Base-by-base conservation (phyloP, 1,284 basidiomycete species). In the Phellopilus nigrolimitatus region DNA sequence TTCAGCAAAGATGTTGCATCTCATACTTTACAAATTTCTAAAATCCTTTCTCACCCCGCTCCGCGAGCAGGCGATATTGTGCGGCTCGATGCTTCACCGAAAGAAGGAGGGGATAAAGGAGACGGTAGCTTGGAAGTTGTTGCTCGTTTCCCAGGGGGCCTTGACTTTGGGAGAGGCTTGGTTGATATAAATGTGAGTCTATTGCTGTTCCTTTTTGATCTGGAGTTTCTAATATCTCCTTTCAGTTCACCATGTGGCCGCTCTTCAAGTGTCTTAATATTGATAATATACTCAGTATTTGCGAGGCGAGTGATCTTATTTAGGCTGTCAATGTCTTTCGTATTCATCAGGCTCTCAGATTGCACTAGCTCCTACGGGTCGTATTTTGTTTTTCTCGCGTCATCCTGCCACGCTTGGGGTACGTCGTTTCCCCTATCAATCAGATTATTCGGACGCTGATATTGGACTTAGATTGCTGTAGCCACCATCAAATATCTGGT, bases 241-340 rank as follows among this genome's bases (percentile, higher is more conserved):
- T 49, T 15, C 9, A 40, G 62, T 95, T 95, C 64, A 92, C 93
- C 43, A 91, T 97, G 82, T 98, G 94, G 93, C 95, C 95, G 0
- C 66, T 98, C 49, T 97, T 98, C 79, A 91, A 95, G 66, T 89
- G 88, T 57, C 70, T 98, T 53, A 94, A 94, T 61, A 80, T 97
- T 53, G 95, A 97, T 66, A 94, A 97, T 63, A 89, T 98, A 56
- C 70, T 98, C 53, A 94, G 90, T 22, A 88, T 93, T 53, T 92
- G 92, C 64, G 95, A 98, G 78, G 89, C 88, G 59, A 38, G 74
- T 57, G 40, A 17, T 25, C 22, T 9, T 31, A 19, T 49, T 30
- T 12, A 27, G 36, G 19, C 33, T 17, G 12, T 10, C 46, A 19
- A 7, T 44, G 9, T 22, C 28, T n/a, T 49, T 44, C 28, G 55